Conservation (phyloP, 164 flowering plant genomes). For the Aristolochia contorta region DNA sequence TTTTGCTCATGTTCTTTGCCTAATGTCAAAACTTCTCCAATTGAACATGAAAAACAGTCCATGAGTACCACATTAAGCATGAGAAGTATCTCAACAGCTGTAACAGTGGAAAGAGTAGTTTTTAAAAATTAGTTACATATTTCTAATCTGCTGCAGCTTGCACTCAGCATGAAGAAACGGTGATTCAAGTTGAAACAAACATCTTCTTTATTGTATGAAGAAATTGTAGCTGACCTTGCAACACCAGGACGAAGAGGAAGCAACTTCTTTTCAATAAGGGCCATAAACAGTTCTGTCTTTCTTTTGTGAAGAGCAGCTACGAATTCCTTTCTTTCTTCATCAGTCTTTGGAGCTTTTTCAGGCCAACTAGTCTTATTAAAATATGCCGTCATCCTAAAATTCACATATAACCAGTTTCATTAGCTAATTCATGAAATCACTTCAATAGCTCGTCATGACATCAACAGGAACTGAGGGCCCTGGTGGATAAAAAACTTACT, state of each 20-base stretch:
- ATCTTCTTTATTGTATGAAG: no score
- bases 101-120: not conserved
- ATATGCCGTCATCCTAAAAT: constrained; percentile 94
- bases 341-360: constrained; percentile 56
- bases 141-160: no score
- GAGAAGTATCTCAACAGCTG: not conserved
- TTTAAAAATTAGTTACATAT: not conserved
- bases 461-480: not conserved
- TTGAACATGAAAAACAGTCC: no score
- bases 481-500: not conserved
- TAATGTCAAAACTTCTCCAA: no score
- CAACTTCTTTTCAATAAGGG: constrained; percentile 83
- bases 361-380: constrained; percentile 94
- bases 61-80: no score
- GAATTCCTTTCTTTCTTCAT: constrained; percentile 72
- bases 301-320: constrained; percentile 86
- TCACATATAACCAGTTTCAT: not conserved
- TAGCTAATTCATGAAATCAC: not conserved
- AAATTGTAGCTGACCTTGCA: constrained; percentile 51
- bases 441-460: not conserved
- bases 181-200: no score
- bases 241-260: constrained; percentile 98
- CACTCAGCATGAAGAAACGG: no score
- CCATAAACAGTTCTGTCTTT: constrained; percentile 90
- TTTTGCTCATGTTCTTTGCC: no score